Evolutionary conservation across 352 stramenopile species (phyloP).

Genomic region (Phytophthora pistaciae): DNA sequence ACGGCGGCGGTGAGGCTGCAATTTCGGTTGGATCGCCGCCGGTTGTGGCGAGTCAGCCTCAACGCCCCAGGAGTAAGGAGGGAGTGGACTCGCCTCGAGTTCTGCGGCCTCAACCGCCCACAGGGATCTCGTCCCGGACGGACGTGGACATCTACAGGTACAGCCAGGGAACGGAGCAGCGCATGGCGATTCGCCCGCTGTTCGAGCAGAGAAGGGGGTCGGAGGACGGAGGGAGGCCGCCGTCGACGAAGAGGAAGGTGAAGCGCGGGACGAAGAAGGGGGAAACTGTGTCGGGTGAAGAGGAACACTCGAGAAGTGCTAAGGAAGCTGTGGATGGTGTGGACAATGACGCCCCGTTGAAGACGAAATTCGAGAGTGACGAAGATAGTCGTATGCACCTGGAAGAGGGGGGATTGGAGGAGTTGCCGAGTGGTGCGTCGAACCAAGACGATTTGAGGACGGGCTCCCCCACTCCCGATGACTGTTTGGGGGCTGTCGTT

Average conservation of each 20-base stretch:
- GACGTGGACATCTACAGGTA: slow-evolving; percentile 77
- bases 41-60: slow-evolving; percentile 12
- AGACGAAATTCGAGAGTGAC: background rate
- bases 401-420: background rate
- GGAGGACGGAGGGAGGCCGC: slow-evolving; percentile 27
- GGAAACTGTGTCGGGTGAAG: background rate
- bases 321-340: background rate
- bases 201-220: slow-evolving; percentile 69
- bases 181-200: slow-evolving; percentile 77
- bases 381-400: slow-evolving; percentile 1
- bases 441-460: slow-evolving; percentile 28
- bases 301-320: background rate
- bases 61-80: slow-evolving; percentile 26
- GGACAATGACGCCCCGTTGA: background rate
- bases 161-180: slow-evolving; percentile 55
- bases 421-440: background rate
- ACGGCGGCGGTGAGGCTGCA: background rate
- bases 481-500: slow-evolving; percentile 5
- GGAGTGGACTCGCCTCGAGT: slow-evolving; percentile 35
- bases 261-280: slow-evolving; percentile 12
- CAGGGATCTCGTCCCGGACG: slow-evolving; percentile 50
- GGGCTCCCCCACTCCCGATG: slow-evolving; percentile 4
- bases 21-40: background rate
- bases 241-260: slow-evolving; percentile 37
- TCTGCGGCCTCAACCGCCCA: slow-evolving; percentile 46